Conservation (phyloP, 768 basidiomycete genomes). For the Naganishia vaughanmartiniae region DNA sequence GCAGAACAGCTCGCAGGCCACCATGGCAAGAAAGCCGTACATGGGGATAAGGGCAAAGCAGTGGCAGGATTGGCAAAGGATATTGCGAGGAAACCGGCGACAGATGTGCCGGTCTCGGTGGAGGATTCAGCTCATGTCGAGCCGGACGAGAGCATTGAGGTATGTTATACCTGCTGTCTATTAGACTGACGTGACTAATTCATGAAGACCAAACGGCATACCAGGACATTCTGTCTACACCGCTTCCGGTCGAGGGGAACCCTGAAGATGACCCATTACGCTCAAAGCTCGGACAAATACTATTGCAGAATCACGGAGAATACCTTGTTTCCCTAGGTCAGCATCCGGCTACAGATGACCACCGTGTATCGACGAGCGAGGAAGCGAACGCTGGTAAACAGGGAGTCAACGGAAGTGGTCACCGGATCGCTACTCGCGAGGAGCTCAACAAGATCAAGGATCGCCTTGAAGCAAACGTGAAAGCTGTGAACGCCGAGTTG, state of each 20-base stretch:
- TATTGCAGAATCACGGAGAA: slow-evolving; percentile 48
- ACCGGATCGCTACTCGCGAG: slow-evolving; percentile 30
- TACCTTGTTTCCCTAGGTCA: slow-evolving; percentile 47
- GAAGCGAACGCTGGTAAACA: not conserved
- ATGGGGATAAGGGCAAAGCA: slow-evolving; percentile 21
- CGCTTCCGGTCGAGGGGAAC: slow-evolving; percentile 31
- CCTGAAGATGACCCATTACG: slow-evolving; percentile 31
- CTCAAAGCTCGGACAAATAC: slow-evolving; percentile 34
- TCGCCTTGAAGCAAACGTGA: slow-evolving; percentile 36
- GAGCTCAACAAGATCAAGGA: slow-evolving; percentile 38
- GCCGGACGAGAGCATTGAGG: slow-evolving; percentile 21
- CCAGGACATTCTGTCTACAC: slow-evolving; percentile 16
- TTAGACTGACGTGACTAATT: not conserved
- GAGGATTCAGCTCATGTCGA: slow-evolving; percentile 7
- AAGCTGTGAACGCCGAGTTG: slow-evolving; percentile 39
- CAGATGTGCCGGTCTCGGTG: not conserved
- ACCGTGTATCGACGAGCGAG: slow-evolving; percentile 25
- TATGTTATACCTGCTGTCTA: not conserved
- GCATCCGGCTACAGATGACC: slow-evolving; percentile 39
- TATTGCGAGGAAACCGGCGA: not conserved
- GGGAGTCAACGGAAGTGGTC: slow-evolving; percentile 6
- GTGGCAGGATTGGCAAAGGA: not conserved
- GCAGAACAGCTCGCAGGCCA: slow-evolving; percentile 2
- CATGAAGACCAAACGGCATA: not conserved
- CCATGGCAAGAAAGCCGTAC: slow-evolving; percentile 20